A percentile compares a stretch with the other conserved stretches of the same genome.
Evolutionary conservation across 2,329 filamentous ascomycete genomes (phyloP).

Genomic region (Cercospora sp.): DNA sequence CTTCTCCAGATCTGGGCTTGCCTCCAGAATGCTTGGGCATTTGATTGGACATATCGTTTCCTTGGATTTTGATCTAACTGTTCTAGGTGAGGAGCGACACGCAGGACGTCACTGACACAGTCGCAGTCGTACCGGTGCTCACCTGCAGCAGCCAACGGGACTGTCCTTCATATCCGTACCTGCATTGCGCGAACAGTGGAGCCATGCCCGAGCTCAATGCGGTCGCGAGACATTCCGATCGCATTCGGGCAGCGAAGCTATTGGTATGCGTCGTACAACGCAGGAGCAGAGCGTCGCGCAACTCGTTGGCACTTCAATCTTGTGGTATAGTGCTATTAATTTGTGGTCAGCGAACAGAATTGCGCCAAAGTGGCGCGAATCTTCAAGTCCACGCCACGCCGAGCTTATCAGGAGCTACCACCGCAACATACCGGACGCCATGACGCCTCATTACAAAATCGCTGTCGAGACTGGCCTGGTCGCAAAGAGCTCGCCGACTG

Average conservation of each 20-base stretch:
- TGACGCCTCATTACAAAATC: slow-evolving; percentile 3
- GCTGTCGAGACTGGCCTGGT: slow-evolving; percentile 6
- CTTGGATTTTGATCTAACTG: background rate
- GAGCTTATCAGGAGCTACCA: slow-evolving; percentile 4
- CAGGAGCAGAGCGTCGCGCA: background rate
- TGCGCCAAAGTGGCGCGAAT: background rate
- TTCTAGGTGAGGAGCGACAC: background rate
- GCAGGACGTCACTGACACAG: slow-evolving; percentile 1
- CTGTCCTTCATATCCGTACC: slow-evolving; percentile 2
- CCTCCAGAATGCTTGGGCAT: background rate
- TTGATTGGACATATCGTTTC: slow-evolving; percentile 10
- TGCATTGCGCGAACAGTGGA: slow-evolving; percentile 2
- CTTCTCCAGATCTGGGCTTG: slow-evolving; percentile 2
- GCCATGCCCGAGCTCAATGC: background rate
- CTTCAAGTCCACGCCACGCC: background rate
- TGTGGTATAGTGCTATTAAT: background rate
- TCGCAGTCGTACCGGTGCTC: background rate
- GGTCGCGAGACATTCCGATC: background rate
- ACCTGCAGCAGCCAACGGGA: background rate
- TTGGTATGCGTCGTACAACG: background rate
- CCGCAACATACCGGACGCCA: slow-evolving; percentile 9
- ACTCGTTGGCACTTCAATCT: background rate
- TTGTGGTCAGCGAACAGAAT: background rate
- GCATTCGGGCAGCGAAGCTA: background rate
- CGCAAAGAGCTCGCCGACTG: background rate